Base-by-base conservation (phyloP, 108 stramenopile species). In the Skeletonema tropicum region DNA sequence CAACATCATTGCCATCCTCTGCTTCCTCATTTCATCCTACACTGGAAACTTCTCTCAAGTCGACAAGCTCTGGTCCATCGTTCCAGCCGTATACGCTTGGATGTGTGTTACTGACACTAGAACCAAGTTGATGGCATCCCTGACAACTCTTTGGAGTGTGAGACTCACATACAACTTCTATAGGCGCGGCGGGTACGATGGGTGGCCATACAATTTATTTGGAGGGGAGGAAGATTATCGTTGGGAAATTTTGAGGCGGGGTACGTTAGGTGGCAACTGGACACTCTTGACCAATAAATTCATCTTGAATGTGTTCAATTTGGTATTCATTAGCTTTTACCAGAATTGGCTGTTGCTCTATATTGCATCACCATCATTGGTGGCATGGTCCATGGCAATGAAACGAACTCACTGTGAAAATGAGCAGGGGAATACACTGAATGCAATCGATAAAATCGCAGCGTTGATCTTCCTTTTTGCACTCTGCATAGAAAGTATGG, bases 221-320 rank as follows among this genome's bases (percentile, higher is more conserved):
- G 36, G 66, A 6, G 93, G 90, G 2, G 88, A 90, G 10, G 91
- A 94, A 69, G 93, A 94, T 79, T 94, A 92, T 71, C 76, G 93
- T 29, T 94, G 91, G 93, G 87, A 78, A 21, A 63, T 60, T 19
- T 36, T 94, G 4, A 81, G 84, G 39, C 57, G 73, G 36, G 84
- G 89, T 0, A 45, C 36, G 23, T 36, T 85, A 60, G 80, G 80
- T 41, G 72, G 69, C 25, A 71, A 41, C 8, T 76, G 86, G 72
- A 39, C 64, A 35, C 57, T 71, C 45, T 57, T 88, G 49, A 66
- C 75, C 3, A 87, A 88, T 60, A 81, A 73, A 39, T 41, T 83
- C 31, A 57, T 83, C 2, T 87, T 86, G 87, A 55, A 74, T 26
- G 52, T 87, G 12, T 94, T 94, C 80, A 91, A 94, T 55, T 61